Base-by-base conservation (phyloP, 331 rosid genomes). In the Ulmus americana region DNA sequence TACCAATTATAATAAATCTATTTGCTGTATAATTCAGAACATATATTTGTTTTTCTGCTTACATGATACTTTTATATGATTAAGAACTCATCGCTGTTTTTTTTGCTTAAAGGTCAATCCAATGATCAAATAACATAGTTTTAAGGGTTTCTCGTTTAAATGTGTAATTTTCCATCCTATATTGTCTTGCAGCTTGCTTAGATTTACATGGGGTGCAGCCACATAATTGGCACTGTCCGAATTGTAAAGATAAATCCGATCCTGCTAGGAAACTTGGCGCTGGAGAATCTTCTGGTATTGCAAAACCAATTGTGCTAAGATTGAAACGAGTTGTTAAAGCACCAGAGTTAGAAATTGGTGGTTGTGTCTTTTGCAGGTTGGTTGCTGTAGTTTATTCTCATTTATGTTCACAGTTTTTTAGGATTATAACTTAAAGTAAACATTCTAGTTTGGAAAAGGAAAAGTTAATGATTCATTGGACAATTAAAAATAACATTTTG, bases 291-390 rank as follows among this genome's bases (percentile, higher is more conserved):
- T 74, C 86, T 74, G 73, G 77, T 77, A 52, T 75, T 52, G 70
- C 66, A 28, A 85, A 88, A 77, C 95, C 97, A 70, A 87, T 90
- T 61, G 87, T 90, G 65, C 83, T 94, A 70, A 82, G 91, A 74
- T 85, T 90, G 83, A 87, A 95, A 14, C 76, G 95, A 60, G 90
- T 85, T 42, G 96, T 89, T 66, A 85, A 85, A 71, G 81, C 88
- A 42, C 95, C 97, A 3, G 97, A 90, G 20, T 81, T 70, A 76
- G 95, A 87, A 73, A 87, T 87, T 78, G 99, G 99, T 55, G 99
- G 99, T 64, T 94, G 99, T 63, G 95, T 90, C 73, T 87, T 94
- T 67, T 94, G 99, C 84, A 90, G 95, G 99, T 89, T 70, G 67
- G 82, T 59, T 79, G 52, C 66, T 60, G 55, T 61, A n/a, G 5